A percentile compares a stretch with the other conserved stretches of the same genome.
Evolutionary conservation across 768 basidiomycete species (phyloP).

Genomic region (Naganishia onofrii): DNA sequence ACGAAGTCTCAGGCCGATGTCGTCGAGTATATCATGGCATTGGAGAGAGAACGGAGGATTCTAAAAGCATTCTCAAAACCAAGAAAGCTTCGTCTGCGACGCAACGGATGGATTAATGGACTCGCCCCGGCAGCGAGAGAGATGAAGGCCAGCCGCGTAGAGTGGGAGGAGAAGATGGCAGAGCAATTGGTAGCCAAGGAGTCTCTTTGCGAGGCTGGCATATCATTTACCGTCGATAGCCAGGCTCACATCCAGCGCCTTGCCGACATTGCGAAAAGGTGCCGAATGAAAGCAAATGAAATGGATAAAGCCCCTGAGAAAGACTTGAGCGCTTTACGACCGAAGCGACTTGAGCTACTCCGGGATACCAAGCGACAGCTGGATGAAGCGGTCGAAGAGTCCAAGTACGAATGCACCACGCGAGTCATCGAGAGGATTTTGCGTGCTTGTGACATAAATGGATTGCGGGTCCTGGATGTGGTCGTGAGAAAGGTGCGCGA

Average conservation of each 20-base stretch:
- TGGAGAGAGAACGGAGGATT: constrained; percentile 51
- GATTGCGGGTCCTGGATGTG: constrained; percentile 1
- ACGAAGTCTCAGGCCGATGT: constrained; percentile 70
- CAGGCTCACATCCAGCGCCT: not conserved
- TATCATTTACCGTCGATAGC: not conserved
- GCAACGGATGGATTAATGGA: constrained; percentile 34
- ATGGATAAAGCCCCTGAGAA: constrained; percentile 5
- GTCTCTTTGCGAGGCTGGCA: not conserved
- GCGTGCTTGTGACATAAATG: constrained; percentile 5
- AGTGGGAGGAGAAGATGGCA: constrained; percentile 56
- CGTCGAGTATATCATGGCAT: constrained; percentile 65
- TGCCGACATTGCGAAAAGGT: not conserved
- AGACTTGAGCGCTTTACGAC: not conserved
- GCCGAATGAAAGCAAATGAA: not conserved
- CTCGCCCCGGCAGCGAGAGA: constrained; percentile 59
- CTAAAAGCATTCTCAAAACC: constrained; percentile 43
- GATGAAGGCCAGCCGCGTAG: constrained; percentile 59
- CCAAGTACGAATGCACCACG: not conserved
- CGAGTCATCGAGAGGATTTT: not conserved
- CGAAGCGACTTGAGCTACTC: not conserved
- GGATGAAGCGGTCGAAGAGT: not conserved
- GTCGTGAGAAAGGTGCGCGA: constrained; percentile 1
- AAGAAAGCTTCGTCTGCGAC: constrained; percentile 37
- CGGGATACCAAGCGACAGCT: not conserved
- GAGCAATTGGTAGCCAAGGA: not conserved